Evolutionary conservation across 768 basidiomycete species (phyloP).

Genomic region (Suillus hirtellus): DNA sequence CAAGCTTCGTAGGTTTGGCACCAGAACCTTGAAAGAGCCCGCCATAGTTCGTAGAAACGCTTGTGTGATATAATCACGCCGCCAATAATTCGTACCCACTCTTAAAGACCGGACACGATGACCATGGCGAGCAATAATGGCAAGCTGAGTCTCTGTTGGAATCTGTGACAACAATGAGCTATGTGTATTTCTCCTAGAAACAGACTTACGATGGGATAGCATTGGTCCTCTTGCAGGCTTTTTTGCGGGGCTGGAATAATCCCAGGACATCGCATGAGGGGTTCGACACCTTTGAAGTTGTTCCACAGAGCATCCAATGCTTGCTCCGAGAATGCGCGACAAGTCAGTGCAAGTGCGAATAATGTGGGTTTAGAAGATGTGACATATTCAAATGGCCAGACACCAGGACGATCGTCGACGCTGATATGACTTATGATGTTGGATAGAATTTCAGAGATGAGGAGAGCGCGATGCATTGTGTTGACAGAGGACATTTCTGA

Average conservation of each 20-base stretch:
- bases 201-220: background rate
- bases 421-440: background rate
- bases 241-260: background rate
- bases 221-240: background rate
- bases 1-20: background rate
- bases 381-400: background rate
- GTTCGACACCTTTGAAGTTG: background rate
- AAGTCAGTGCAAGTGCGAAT: background rate
- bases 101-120: background rate
- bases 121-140: background rate
- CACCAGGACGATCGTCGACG: background rate
- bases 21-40: background rate
- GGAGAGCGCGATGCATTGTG: background rate
- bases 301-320: background rate
- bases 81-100: background rate
- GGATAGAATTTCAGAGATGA: background rate
- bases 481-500: slow-evolving; percentile 34
- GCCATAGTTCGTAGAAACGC: background rate
- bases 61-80: background rate
- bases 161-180: background rate
- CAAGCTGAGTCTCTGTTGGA: background rate
- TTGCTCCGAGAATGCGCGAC: background rate
- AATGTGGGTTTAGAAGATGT: background rate
- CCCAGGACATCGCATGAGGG: background rate
- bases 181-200: background rate